phyloP scores from a whole-genome alignment of 345 rosid species.

The Syzygium aromaticum region DNA sequence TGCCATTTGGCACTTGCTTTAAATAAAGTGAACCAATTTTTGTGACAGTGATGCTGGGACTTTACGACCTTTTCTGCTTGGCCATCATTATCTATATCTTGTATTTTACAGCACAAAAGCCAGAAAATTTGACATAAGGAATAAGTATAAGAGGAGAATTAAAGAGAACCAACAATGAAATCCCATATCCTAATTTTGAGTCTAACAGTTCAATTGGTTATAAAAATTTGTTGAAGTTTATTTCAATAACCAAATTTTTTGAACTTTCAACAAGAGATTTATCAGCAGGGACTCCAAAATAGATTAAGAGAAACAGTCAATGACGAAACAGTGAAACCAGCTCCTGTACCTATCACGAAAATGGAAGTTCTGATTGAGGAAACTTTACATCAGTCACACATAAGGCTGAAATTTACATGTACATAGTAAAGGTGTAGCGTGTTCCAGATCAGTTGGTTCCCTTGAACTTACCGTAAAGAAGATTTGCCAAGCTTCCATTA shows the following conservation, averaged over 20 bases:
- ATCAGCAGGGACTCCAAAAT: neutral
- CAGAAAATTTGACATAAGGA: neutral
- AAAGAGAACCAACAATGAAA: neutral
- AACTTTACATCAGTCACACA: neutral
- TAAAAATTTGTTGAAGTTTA: neutral
- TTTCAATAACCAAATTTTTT: neutral
- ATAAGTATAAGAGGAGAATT: neutral
- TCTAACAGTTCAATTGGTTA: neutral
- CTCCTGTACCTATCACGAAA: neutral
- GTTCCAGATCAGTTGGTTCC: neutral
- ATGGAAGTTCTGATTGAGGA: neutral
- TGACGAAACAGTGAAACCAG: neutral
- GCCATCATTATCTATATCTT: neutral
- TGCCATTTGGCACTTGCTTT: neutral
- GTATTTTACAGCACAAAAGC: neutral
- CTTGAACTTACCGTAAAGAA: conserved; percentile 57
- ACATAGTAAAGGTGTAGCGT: neutral
- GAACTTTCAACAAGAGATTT: neutral
- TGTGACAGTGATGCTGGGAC: neutral
- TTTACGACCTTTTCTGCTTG: neutral
- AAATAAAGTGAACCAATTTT: neutral
- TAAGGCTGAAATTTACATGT: neutral
- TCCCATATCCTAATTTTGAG: neutral
- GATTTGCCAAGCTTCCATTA: conserved; percentile 85
- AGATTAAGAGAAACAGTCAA: neutral